Conservation (phyloP, 2,329 filamentous ascomycete species). For the Diaporthe sp. region DNA sequence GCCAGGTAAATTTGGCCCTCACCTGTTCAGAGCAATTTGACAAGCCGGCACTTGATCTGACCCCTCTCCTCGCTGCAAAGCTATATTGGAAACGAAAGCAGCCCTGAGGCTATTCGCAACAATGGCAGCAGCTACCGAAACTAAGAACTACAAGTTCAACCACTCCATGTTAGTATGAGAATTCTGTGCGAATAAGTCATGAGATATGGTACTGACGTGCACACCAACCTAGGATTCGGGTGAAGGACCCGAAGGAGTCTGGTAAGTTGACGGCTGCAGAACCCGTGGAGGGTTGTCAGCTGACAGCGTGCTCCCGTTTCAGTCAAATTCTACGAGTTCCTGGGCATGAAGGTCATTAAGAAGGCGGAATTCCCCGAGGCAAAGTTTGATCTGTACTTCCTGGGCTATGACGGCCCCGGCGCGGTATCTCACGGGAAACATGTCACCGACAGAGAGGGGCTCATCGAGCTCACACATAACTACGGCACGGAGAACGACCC, state of each 20-base stretch:
- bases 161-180: constrained; percentile 79
- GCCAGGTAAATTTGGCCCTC: background rate
- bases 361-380: constrained; percentile 86
- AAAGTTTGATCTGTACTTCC: constrained; percentile 96
- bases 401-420: constrained; percentile 85
- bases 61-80: constrained; percentile 3
- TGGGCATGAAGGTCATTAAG: constrained; percentile 88
- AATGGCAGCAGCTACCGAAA: constrained; percentile 80
- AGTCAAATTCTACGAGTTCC: constrained; percentile 94
- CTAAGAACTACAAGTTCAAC: constrained; percentile 85
- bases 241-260: constrained; percentile 91
- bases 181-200: background rate
- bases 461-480: constrained; percentile 87
- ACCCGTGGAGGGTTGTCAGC: background rate
- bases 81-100: constrained; percentile 39
- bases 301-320: constrained; percentile 39
- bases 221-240: constrained; percentile 76
- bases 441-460: constrained; percentile 85
- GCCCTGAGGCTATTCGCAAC: constrained; percentile 53
- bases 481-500: constrained; percentile 92
- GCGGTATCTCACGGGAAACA: constrained; percentile 81
- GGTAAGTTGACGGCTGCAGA: constrained; percentile 59
- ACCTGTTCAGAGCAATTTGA: background rate
- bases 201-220: constrained; percentile 32
- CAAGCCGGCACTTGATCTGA: constrained; percentile 21